Base-by-base conservation (phyloP, 2,329 filamentous ascomycete genomes). In the Aspergillus sp. region DNA sequence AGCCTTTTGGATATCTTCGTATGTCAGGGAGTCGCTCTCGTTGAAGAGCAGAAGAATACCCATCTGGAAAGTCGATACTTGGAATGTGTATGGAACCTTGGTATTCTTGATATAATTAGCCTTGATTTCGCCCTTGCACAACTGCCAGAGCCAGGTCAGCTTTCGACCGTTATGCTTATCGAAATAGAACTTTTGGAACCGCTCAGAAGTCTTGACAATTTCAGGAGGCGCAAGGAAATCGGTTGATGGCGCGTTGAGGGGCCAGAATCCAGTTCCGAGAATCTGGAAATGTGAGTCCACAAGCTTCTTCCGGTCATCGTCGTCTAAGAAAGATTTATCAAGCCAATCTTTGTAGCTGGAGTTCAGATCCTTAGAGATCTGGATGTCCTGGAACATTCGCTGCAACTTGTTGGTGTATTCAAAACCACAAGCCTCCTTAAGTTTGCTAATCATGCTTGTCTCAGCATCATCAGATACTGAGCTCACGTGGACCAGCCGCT, bases 381-480 rank as follows among this genome's bases (percentile, higher is more conserved):
- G 95, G 82, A 99, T 97, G 72, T 99, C 95, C 75, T 98, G 93
- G 84, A 98, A 99, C 95, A 99, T 99, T 71, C 96, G 91, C 79
- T 98, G 93, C 46, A 99, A 84, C 80, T 98, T 98, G 82, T 98
- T 99, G 66, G 95, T 99, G 78, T 99, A 99, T 75, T 99, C 95
- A 67, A 97, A 99, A 68, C 95, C 95, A 71, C 95, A 98, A 0
- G 95, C 93, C 72, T 99, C 95, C 81, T 99, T 99, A 65, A 99
- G 82, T 79, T 98, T 99, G 80, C 90, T 93, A 76, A 99, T 99
- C 95, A 99, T 99, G 79, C 91, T 97, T 0, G 92, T 97, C 81
- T 99, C 95, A 1, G 95, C 93, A 77, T 99, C 95, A 66, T 96
- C 93, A 2, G 93, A 97, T 3, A 95, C 95, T 0, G 95, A 98